Conservation (phyloP, 2,329 filamentous ascomycete species). For the Aspergillus piperis region DNA sequence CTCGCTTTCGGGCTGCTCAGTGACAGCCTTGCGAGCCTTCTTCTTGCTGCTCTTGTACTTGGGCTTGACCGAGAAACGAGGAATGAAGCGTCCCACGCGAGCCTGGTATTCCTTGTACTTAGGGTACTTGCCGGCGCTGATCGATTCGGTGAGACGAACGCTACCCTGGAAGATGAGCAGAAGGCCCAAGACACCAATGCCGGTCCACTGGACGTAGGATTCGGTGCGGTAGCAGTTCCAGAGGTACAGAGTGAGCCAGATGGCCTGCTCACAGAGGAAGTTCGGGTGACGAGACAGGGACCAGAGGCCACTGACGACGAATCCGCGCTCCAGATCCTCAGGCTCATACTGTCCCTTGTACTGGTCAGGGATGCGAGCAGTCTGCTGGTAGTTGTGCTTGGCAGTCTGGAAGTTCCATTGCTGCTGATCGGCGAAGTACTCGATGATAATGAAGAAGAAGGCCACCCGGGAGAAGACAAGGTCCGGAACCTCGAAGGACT, state of each 20-base stretch:
- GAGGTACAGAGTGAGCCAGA: constrained; percentile 86
- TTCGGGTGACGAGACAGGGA: constrained; percentile 90
- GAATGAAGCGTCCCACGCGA: constrained; percentile 80
- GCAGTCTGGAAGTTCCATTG: constrained; percentile 89
- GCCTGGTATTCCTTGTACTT: constrained; percentile 85
- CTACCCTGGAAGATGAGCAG: constrained; percentile 85
- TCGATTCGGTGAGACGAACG: constrained; percentile 80
- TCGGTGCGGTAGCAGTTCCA: constrained; percentile 79
- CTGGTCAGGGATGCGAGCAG: constrained; percentile 66
- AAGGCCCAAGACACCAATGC: constrained; percentile 67
- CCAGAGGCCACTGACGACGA: constrained; percentile 82
- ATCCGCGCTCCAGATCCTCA: constrained; percentile 84
- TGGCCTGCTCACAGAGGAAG: constrained; percentile 85
- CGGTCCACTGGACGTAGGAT: constrained; percentile 75
- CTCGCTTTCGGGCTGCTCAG: constrained; percentile 18
- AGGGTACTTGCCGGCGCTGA: constrained; percentile 79
- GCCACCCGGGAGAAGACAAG: constrained; percentile 57
- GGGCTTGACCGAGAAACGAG: constrained; percentile 47
- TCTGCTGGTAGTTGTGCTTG: constrained; percentile 73
- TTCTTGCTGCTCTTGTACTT: constrained; percentile 29
- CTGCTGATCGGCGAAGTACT: constrained; percentile 85
- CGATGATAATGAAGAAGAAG: constrained; percentile 60
- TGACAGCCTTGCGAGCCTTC: constrained; percentile 15
- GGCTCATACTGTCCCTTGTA: constrained; percentile 58
- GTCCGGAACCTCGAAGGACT: constrained; percentile 62